Conservation (phyloP, 371 early-diverging fungal genomes). For the Rhizomucor pusillus region DNA sequence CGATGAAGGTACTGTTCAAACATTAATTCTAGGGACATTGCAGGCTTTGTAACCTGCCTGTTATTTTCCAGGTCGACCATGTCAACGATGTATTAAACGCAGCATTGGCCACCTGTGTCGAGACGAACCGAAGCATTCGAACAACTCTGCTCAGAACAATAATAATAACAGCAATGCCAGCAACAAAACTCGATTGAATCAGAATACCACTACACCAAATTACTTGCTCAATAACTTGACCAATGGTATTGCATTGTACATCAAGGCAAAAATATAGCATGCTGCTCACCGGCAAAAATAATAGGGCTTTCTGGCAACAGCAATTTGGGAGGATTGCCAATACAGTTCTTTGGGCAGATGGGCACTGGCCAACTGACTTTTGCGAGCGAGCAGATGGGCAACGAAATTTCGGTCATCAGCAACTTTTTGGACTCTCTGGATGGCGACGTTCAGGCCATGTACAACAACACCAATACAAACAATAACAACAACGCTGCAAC, state of each 20-base stretch:
- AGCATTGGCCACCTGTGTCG: constrained; percentile 91
- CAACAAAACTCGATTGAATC: constrained; percentile 12
- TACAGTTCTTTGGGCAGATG: constrained; percentile 48
- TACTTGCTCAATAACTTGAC: constrained; percentile 20
- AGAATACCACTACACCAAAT: constrained; percentile 15
- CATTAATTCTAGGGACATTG: neutral
- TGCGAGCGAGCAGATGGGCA: constrained; percentile 76
- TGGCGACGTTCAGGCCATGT: constrained; percentile 31
- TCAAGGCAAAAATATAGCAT: neutral
- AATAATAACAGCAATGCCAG: constrained; percentile 23
- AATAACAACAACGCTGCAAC: constrained; percentile 23
- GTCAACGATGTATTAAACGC: constrained; percentile 91
- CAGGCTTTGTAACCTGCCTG: neutral
- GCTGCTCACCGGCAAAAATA: neutral
- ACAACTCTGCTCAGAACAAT: constrained; percentile 16
- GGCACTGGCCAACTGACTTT: constrained; percentile 66
- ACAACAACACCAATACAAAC: constrained; percentile 23
- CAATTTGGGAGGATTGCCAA: constrained; percentile 36
- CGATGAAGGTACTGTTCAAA: constrained; percentile 60
- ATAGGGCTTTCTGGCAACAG: constrained; percentile 24
- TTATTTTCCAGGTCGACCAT: constrained; percentile 71
- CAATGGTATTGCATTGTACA: constrained; percentile 4
- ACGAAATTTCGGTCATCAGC: constrained; percentile 77
- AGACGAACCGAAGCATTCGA: constrained; percentile 67
- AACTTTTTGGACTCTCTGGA: constrained; percentile 71